phyloP scores from a whole-genome alignment of 495 filamentous ascomycete genomes.

The Thermothielavioides terrestris region DNA sequence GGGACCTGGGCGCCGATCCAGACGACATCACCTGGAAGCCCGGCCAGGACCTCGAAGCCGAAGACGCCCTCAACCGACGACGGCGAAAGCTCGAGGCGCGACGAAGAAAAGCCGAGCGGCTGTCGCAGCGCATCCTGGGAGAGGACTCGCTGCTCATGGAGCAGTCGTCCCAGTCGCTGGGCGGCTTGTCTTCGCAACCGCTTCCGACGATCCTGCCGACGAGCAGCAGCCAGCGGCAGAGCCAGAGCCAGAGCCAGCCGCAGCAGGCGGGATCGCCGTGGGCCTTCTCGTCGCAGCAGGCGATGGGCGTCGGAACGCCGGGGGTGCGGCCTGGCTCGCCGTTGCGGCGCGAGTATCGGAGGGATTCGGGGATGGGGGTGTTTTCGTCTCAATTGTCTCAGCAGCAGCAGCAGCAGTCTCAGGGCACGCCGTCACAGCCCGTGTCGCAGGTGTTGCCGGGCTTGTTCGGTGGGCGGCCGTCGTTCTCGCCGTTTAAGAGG shows the following conservation, averaged over 20 bases:
- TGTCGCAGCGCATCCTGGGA: conserved; percentile 16
- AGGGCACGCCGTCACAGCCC: conserved; percentile 9
- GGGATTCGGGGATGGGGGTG: background rate
- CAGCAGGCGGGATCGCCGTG: background rate
- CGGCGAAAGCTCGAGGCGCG: conserved; percentile 9
- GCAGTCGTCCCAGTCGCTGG: background rate
- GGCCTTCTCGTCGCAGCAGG: conserved; percentile 1
- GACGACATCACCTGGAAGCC: conserved; percentile 13
- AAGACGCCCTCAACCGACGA: conserved; percentile 10
- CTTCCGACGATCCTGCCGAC: conserved; percentile 5
- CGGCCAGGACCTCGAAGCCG: conserved; percentile 6
- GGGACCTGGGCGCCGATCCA: conserved; percentile 16
- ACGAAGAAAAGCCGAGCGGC: conserved; percentile 9
- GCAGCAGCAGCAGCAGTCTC: background rate
- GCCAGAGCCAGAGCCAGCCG: conserved; percentile 1
- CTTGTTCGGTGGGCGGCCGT: conserved; percentile 6
- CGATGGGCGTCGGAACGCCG: background rate
- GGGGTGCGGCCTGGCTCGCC: conserved; percentile 5
- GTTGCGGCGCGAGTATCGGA: conserved; percentile 4
- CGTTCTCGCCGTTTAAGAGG: conserved; percentile 10
- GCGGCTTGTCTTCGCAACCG: background rate
- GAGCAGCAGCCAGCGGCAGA: conserved; percentile 3
- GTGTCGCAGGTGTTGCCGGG: conserved; percentile 14
- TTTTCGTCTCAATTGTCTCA: background rate
- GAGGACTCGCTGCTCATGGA: background rate